These are phyloP conservation scores for Raddia guianensis DNA, from an alignment of 176 grass and related monocot genomes.

Conservation along the genomic window DNA sequence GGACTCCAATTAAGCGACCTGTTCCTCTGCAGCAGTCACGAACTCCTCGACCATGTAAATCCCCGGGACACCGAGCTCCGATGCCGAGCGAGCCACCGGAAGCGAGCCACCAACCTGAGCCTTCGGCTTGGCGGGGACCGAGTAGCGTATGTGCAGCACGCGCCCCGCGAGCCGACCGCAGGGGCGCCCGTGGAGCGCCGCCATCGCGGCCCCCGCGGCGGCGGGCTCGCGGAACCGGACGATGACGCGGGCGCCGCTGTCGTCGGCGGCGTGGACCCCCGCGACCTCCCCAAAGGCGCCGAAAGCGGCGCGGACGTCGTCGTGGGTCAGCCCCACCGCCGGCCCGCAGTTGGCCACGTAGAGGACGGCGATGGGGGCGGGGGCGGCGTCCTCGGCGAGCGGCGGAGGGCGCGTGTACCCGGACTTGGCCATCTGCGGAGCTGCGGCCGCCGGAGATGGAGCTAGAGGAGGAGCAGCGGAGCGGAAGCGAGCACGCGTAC, in stretches of 20 bases:
- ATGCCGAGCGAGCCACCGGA: conserved; percentile 50
- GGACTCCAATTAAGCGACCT: conserved; percentile 46
- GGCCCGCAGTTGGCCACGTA: conserved; percentile 92
- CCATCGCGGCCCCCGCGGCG: conserved; percentile 62
- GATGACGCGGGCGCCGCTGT: conserved; percentile 67
- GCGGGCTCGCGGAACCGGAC: conserved; percentile 64
- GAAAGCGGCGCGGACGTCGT: conserved; percentile 58
- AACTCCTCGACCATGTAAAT: conserved; percentile 79
- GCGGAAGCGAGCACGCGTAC: background rate
- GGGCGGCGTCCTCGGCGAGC: background rate
- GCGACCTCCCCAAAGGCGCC: conserved; percentile 63
- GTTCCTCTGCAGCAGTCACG: conserved; percentile 65
- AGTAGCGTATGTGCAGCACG: conserved; percentile 72
- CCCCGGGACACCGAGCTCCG: conserved; percentile 73
- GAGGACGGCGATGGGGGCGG: conserved; percentile 47
- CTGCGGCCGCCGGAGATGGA: conserved; percentile 7
- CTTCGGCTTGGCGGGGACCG: conserved; percentile 58
- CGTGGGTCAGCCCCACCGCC: conserved; percentile 65
- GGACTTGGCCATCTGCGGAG: conserved; percentile 36
- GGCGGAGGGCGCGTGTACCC: conserved; percentile 54
- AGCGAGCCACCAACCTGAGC: conserved; percentile 5
- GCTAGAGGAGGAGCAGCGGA: background rate
- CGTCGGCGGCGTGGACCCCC: conserved; percentile 64
- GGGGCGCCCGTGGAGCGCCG: conserved; percentile 62
- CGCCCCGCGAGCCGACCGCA: conserved; percentile 52